Conservation (phyloP, 2,329 filamentous ascomycete species). For the Colletotrichum sp. region DNA sequence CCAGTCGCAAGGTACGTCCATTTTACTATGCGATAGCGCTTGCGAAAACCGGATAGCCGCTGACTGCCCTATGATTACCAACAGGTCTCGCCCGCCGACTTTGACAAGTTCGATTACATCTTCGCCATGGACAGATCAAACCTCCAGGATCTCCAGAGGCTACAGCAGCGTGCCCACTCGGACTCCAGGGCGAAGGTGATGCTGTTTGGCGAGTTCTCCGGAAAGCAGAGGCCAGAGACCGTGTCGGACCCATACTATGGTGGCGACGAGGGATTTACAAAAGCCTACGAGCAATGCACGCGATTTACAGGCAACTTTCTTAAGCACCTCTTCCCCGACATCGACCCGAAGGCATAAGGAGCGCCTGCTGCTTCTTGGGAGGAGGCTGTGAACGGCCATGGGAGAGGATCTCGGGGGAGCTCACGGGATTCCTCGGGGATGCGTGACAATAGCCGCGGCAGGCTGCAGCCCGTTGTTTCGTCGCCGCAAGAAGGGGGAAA, state of each 20-base stretch:
- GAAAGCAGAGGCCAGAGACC: conserved; percentile 67
- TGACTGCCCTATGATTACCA: neutral
- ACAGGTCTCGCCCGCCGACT: conserved; percentile 69
- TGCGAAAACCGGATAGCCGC: neutral
- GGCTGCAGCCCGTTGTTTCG: neutral
- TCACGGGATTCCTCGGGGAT: neutral
- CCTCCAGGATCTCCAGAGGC: conserved; percentile 69
- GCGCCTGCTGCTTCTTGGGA: neutral
- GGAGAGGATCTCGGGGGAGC: neutral
- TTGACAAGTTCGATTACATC: conserved; percentile 87
- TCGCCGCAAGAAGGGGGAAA: neutral
- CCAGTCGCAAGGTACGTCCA: conserved; percentile 72
- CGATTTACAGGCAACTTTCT: conserved; percentile 81
- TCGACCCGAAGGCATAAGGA: conserved; percentile 21
- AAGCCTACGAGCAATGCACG: conserved; percentile 83
- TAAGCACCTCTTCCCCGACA: conserved; percentile 56
- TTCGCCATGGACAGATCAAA: conserved; percentile 94
- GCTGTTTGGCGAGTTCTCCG: conserved; percentile 85
- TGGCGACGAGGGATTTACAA: conserved; percentile 79
- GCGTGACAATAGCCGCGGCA: neutral
- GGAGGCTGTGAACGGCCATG: neutral
- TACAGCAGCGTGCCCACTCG: conserved; percentile 63
- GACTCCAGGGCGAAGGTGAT: conserved; percentile 69
- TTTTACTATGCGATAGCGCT: neutral
- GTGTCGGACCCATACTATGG: conserved; percentile 94